Base-by-base conservation (phyloP, 352 stramenopile genomes). In the Saprolegnia diclina region DNA sequence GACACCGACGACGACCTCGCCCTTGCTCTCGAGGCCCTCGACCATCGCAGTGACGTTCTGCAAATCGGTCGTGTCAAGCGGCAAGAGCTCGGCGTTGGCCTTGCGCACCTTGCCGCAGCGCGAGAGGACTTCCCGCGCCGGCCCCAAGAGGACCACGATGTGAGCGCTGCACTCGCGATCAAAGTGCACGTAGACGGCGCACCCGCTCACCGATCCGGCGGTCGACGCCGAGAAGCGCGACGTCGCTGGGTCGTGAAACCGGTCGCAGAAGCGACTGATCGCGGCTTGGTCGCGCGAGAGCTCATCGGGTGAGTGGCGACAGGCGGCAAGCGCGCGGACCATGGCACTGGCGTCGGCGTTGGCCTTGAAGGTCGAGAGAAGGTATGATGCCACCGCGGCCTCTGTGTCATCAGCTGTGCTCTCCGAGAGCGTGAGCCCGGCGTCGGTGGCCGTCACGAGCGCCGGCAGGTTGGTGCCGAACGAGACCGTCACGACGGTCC, bases 111-210 rank as follows among this genome's bases (percentile, higher is more conserved):
- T 73, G 18, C 76, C 74, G 35, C 79, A 87, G 11, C 79, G 73
- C 4, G 77, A 84, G 0, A 87, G 56, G 13, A 87, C 79, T 72
- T 86, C 79, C 1, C 76, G 77, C 6, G 76, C 74, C 1, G 79
- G 76, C 0, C 79, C 79, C 54, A 82, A 74, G 0, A 86, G 71
- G 0, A 86, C 61, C 32, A 86, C 79, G 4, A 86, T 77, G 19
- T 86, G 76, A 0, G 76, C 76, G 4, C 77, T 71, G 26, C 76
- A 73, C 48, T 86, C 76, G 55, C 79, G 74, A 37, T 86, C 79
- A 64, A 86, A 86, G 64, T 86, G 79, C 21, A 86, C 79, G 46
- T 82, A 80, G 24, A 86, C 74, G 46, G 83, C 76, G 44, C 79
- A 86, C 5, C 76, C 72, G 45, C 79, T 86, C 38, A 86, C 71